These are phyloP conservation scores for Phytophthora syringae DNA, from an alignment of 352 stramenopile species.

Conservation along the genomic window DNA sequence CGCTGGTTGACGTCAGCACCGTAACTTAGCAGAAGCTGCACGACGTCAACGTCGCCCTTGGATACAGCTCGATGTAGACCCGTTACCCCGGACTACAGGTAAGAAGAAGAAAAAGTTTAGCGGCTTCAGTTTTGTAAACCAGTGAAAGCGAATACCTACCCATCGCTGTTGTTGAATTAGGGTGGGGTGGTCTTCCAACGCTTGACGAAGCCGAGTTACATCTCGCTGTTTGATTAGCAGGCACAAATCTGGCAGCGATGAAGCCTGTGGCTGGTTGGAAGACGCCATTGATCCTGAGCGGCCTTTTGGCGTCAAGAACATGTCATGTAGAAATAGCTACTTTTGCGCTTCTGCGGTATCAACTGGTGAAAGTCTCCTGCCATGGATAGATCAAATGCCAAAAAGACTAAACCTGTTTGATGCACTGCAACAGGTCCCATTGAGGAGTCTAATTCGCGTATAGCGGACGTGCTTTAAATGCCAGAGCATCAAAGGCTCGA, in stretches of 20 bases:
- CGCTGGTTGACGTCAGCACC: constrained; percentile 63
- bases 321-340: too few relatives aligned
- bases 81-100: constrained; percentile 61
- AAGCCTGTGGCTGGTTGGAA: constrained; percentile 8
- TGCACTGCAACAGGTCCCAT: too few relatives aligned
- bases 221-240: constrained; percentile 61
- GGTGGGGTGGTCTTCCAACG: constrained; percentile 38
- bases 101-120: too few relatives aligned
- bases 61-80: constrained; percentile 72
- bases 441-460: too few relatives aligned
- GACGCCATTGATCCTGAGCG: not conserved
- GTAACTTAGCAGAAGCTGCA: constrained; percentile 50
- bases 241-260: constrained; percentile 49
- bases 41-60: constrained; percentile 46
- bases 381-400: too few relatives aligned
- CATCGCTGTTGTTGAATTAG: constrained; percentile 63
- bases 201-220: constrained; percentile 35
- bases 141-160: constrained; percentile 35
- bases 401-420: too few relatives aligned
- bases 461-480: constrained; percentile 10
- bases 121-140: not conserved
- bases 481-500: constrained; percentile 1
- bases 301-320: not conserved
- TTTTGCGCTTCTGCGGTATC: too few relatives aligned
- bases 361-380: too few relatives aligned